These are phyloP conservation scores for Ulmus americana DNA, from an alignment of 331 rosid species.

Conservation along the genomic window DNA sequence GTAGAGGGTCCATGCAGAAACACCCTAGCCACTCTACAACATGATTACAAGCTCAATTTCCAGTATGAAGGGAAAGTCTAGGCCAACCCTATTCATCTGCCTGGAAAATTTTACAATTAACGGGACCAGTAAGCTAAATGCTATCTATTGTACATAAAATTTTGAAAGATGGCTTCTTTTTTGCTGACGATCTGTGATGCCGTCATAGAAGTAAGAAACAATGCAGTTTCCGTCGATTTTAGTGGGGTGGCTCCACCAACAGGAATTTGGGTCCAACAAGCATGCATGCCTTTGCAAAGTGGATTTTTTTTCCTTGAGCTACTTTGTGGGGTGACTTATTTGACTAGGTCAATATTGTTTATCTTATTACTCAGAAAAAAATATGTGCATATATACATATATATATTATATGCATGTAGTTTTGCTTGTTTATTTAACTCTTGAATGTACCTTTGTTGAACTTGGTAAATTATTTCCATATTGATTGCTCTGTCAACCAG, in stretches of 20 bases:
- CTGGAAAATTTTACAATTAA: background rate
- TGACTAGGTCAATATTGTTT: background rate
- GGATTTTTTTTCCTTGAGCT: background rate
- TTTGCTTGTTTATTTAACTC: background rate
- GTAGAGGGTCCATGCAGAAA: slow-evolving; percentile 98
- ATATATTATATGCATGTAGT: background rate
- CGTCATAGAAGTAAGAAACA: background rate
- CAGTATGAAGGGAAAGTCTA: slow-evolving; percentile 80
- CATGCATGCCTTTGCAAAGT: background rate
- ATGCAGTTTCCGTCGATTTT: background rate
- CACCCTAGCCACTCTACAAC: slow-evolving; percentile 58
- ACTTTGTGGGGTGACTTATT: background rate
- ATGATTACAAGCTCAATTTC: slow-evolving; percentile 63
- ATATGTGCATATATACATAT: background rate
- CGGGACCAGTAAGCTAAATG: slow-evolving; percentile 10
- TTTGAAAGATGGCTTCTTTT: slow-evolving; percentile 8
- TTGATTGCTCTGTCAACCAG: background rate
- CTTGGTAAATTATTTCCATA: background rate
- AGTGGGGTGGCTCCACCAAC: background rate
- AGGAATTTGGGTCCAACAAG: background rate
- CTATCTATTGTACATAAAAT: background rate
- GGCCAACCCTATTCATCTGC: slow-evolving; percentile 19
- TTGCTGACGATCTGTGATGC: background rate
- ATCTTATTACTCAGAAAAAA: background rate
- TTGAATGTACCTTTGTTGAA: too few relatives aligned